Base-by-base conservation (phyloP, 2,329 filamentous ascomycete species). In the Pseudopyrenochaeta lycopersici region DNA sequence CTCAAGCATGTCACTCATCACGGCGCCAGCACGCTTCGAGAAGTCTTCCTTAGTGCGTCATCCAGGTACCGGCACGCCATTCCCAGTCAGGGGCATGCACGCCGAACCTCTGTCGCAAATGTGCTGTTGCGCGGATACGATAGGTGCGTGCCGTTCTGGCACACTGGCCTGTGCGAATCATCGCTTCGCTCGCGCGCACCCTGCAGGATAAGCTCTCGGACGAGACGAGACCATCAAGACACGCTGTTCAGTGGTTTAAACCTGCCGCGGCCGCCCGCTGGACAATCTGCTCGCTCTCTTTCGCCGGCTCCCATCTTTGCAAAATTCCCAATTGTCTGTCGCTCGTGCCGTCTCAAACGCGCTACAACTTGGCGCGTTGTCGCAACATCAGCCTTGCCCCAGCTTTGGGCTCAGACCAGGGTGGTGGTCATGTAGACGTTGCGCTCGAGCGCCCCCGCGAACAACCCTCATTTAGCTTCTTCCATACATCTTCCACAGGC, bases 301-400 rank as follows among this genome's bases (percentile, higher is more conserved):
- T 18, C 11, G 9, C n/a, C 14, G 18, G 11, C 42, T n/a, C 51
- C 29, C 31, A 15, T 12, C 23, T 15, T 18, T 30, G 5, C 40
- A 48, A n/a, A 41, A 14, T 44, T 27, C 31, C 18, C 38, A n/a
- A 32, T n/a, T 18, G 33, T 33, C 27, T 29, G 41, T 45, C 42
- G 39, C 64, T 63, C 54, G 68, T 63, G 42, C 61, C 51, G 36
- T 52, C 66, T 73, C 69, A 73, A 73, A 72, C 66, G 60, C 65
- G 62, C 64, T 64, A 64, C 52, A 49, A 50, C 64, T 68, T 67
- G 64, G 63, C 64, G 58, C 46, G 47, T 62, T 56, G 59, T 62
- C 49, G 54, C 56, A 63, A 21, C 63, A 65, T 67, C 68, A 74
- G 70, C 69, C 69, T 71, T 73, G 72, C 71, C 72, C 67, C 66